Conservation (phyloP, 345 rosid genomes). For the Syzygium aqueum region DNA sequence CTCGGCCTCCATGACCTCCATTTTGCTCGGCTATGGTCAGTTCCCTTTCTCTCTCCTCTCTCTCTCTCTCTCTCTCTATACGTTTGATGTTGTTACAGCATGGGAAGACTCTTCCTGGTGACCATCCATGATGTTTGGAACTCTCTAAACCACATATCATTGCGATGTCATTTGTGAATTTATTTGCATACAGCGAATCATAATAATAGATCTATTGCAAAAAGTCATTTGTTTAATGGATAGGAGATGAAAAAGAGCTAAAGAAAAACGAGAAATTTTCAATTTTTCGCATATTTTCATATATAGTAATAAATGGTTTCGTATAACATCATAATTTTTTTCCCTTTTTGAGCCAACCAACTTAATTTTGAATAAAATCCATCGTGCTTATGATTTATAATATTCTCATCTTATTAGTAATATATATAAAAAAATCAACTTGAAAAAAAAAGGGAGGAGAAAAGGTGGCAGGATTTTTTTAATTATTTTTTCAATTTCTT, state of each 20-base stretch:
- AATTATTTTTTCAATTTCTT: not conserved
- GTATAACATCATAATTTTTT: not conserved
- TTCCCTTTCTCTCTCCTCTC: not conserved
- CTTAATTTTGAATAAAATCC: not conserved
- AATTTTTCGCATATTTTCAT: not conserved
- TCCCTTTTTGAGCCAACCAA: too few relatives aligned
- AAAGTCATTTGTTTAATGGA: not conserved
- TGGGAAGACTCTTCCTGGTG: too few relatives aligned
- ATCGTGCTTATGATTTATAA: not conserved
- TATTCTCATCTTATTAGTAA: not conserved
- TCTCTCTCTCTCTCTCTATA: not conserved
- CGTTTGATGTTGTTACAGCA: too few relatives aligned
- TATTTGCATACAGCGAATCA: too few relatives aligned
- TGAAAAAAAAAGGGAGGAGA: not conserved
- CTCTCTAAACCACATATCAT: too few relatives aligned
- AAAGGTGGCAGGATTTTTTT: not conserved
- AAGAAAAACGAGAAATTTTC: not conserved
- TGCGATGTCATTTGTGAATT: too few relatives aligned
- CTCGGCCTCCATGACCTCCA: slow-evolving; percentile 70
- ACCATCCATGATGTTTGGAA: too few relatives aligned
- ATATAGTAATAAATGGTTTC: too few relatives aligned
- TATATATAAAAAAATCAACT: not conserved
- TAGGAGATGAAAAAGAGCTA: not conserved
- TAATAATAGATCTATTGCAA: not conserved
- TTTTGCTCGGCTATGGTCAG: slow-evolving; percentile 76